Conservation (phyloP, 225 moss, liverwort and hornwort genomes). For the Marchantia paleacea region DNA sequence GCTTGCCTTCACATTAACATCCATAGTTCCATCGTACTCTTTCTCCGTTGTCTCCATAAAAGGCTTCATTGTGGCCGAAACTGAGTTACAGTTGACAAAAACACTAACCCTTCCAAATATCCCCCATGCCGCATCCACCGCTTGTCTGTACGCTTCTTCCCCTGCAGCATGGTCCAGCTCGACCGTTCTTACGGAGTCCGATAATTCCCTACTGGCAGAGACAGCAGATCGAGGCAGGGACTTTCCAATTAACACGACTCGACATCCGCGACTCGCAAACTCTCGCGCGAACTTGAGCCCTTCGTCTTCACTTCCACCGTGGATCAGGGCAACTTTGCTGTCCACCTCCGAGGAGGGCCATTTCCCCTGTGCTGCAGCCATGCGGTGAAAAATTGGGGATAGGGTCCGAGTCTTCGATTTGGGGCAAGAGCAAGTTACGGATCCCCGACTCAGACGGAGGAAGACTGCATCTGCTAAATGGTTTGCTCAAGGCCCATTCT, state of each 20-base stretch:
- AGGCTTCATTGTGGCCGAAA: conserved; percentile 51
- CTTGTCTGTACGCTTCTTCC: conserved; percentile 52
- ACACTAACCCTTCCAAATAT: conserved; percentile 59
- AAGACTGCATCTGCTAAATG: too few relatives aligned
- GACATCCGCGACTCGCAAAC: conserved; percentile 57
- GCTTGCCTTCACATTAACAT: conserved; percentile 54
- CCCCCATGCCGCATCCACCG: conserved; percentile 69
- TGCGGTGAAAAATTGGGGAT: background rate
- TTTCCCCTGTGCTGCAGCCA: conserved; percentile 21
- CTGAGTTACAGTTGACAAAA: conserved; percentile 50
- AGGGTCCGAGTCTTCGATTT: too few relatives aligned
- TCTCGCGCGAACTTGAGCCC: conserved; percentile 49
- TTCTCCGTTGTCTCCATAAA: conserved; percentile 58
- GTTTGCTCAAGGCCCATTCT: too few relatives aligned
- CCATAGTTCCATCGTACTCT: conserved; percentile 68
- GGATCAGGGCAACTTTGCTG: conserved; percentile 65
- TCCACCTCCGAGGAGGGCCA: conserved; percentile 31
- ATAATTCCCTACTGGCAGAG: background rate
- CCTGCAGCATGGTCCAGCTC: conserved; percentile 53
- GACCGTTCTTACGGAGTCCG: conserved; percentile 40
- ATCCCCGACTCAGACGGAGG: too few relatives aligned
- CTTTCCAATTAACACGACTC: conserved; percentile 61
- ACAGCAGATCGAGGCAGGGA: background rate
- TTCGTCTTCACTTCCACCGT: conserved; percentile 50
- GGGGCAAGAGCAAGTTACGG: too few relatives aligned